phyloP scores from a whole-genome alignment of 345 rosid species.

The Linum usitatissimum region DNA sequence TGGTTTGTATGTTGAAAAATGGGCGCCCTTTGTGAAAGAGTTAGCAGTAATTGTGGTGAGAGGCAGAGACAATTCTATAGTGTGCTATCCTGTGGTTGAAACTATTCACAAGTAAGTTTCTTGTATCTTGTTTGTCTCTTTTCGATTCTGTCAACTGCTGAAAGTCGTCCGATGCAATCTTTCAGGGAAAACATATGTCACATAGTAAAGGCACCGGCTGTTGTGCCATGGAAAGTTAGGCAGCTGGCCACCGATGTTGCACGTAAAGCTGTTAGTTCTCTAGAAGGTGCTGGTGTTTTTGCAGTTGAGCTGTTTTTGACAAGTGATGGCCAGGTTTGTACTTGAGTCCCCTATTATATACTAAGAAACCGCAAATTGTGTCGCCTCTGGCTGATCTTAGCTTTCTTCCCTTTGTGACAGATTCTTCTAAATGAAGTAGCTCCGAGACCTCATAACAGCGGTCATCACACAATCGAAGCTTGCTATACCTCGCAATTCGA shows the following conservation, averaged over 20 bases:
- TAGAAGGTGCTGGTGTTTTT: constrained; percentile 94
- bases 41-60: constrained; percentile 91
- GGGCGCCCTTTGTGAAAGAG: constrained; percentile 93
- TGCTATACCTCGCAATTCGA: constrained; percentile 93
- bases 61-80: constrained; percentile 72
- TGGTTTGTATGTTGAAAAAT: constrained; percentile 86
- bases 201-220: constrained; percentile 87
- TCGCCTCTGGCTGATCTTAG: constrained; percentile 3
- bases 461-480: constrained; percentile 92
- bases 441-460: constrained; percentile 96
- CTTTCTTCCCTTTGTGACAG: constrained; percentile 24
- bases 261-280: constrained; percentile 57
- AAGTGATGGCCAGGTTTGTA: constrained; percentile 58
- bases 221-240: constrained; percentile 68
- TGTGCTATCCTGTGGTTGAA: constrained; percentile 88
- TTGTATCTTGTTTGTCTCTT: background rate
- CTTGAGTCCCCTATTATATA: constrained; percentile 3
- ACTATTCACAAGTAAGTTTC: constrained; percentile 71
- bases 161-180: constrained; percentile 4
- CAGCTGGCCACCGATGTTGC: constrained; percentile 82
- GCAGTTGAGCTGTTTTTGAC: constrained; percentile 93
- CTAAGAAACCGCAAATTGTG: background rate
- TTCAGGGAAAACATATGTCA: constrained; percentile 91
- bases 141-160: background rate
- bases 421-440: constrained; percentile 92